A percentile compares a stretch with the other conserved stretches of the same genome.
Conservation (phyloP, 768 basidiomycete genomes). For the Naganishia randhawae region DNA sequence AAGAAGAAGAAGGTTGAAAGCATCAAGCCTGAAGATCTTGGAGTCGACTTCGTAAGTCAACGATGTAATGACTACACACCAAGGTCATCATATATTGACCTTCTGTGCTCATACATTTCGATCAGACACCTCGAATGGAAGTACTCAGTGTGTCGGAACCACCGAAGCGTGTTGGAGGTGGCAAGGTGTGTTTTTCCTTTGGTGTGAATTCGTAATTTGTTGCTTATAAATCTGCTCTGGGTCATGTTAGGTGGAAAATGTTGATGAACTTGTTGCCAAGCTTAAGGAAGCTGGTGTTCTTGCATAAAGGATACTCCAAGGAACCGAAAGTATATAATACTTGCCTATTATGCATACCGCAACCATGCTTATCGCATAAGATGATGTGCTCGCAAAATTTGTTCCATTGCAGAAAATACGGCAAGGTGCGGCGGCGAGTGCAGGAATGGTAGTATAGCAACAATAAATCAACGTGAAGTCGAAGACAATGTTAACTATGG, state of each 20-base stretch:
- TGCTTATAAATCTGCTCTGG: not conserved
- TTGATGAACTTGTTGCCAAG: slow-evolving; percentile 83
- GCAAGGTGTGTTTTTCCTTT: slow-evolving; percentile 61
- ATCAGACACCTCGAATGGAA: slow-evolving; percentile 67
- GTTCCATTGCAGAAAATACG: too few species aligned
- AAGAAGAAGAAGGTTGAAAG: slow-evolving; percentile 96
- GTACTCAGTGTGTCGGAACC: slow-evolving; percentile 85
- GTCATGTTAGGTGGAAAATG: slow-evolving; percentile 62
- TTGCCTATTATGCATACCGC: not conserved
- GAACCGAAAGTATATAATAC: not conserved
- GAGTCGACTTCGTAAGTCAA: slow-evolving; percentile 63
- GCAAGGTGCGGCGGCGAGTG: too few species aligned
- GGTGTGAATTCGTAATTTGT: not conserved
- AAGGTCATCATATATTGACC: not conserved
- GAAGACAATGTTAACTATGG: too few species aligned
- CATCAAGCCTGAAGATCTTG: slow-evolving; percentile 70
- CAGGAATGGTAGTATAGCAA: too few species aligned
- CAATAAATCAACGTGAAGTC: too few species aligned
- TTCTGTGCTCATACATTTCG: not conserved
- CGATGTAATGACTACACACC: not conserved
- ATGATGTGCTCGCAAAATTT: too few species aligned
- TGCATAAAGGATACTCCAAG: slow-evolving; percentile 26
- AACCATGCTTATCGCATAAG: not conserved
- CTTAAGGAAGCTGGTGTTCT: slow-evolving; percentile 76
- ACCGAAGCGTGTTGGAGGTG: slow-evolving; percentile 81